Conservation (phyloP, 2,329 filamentous ascomycete genomes). For the Penicillium aurantiogriseum region DNA sequence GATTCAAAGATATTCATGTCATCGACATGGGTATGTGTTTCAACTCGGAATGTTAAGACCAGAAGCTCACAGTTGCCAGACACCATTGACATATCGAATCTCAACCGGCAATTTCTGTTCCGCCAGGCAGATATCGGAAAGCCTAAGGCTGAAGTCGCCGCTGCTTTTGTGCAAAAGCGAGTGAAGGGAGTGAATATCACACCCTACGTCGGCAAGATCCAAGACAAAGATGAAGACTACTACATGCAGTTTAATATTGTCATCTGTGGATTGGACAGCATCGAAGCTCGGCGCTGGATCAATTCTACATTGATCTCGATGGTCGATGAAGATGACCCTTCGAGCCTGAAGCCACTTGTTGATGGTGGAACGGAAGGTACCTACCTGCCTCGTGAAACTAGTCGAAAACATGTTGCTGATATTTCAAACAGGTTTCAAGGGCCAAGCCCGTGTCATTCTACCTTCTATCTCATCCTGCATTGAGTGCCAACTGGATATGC, state of each 20-base stretch:
- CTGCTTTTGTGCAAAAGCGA: conserved; percentile 82
- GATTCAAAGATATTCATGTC: conserved; percentile 95
- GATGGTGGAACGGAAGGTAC: conserved; percentile 91
- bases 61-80: conserved; percentile 52
- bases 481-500: conserved; percentile 98
- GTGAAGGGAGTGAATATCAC: conserved; percentile 92
- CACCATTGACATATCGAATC: conserved; percentile 96
- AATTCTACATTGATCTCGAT: conserved; percentile 90
- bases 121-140: conserved; percentile 87
- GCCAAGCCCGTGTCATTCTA: conserved; percentile 87
- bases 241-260: conserved; percentile 96
- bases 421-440: conserved; percentile 73
- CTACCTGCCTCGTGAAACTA: conserved; percentile 2
- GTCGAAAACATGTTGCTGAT: conserved; percentile 16
- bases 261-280: conserved; percentile 92
- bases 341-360: conserved; percentile 87
- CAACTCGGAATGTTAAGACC: not conserved
- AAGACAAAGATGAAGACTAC: conserved; percentile 93
- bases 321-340: conserved; percentile 78
- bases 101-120: conserved; percentile 97
- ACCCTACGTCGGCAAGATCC: conserved; percentile 89
- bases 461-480: conserved; percentile 94
- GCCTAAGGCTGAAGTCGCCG: conserved; percentile 89
- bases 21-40: conserved; percentile 85
- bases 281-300: conserved; percentile 98